Conservation (phyloP, 192 early-diverging fungal genomes). For the Phycomyces nitens region DNA sequence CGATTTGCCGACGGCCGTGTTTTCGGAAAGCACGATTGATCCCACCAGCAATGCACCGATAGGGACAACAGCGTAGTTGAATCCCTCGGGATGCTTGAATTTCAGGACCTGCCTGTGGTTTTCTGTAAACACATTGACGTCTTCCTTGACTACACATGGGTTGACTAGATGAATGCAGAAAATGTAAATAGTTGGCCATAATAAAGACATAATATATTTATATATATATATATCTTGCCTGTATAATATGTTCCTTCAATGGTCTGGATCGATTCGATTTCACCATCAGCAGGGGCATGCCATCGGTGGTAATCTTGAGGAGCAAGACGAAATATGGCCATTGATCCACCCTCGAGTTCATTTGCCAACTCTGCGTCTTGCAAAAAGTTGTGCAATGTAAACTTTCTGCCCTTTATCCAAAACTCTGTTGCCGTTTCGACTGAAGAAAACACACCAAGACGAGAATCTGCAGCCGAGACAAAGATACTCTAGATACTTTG, state of each 20-base stretch:
- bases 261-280: constrained; percentile 36
- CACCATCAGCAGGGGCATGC: constrained; percentile 60
- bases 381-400: constrained; percentile 55
- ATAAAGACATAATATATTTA: neutral
- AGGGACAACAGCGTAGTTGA: constrained; percentile 52
- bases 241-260: constrained; percentile 68
- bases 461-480: constrained; percentile 47
- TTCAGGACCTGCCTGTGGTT: constrained; percentile 58
- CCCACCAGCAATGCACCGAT: constrained; percentile 75
- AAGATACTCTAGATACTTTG: neutral
- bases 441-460: constrained; percentile 52
- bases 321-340: constrained; percentile 71
- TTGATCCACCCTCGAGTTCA: constrained; percentile 51
- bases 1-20: constrained; percentile 36
- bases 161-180: constrained; percentile 41
- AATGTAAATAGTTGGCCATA: too few relatives aligned
- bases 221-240: constrained; percentile 7
- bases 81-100: constrained; percentile 46
- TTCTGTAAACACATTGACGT: constrained; percentile 69
- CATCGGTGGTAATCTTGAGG: constrained; percentile 82
- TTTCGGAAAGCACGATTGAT: constrained; percentile 53
- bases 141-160: constrained; percentile 64
- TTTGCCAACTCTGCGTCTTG: constrained; percentile 43
- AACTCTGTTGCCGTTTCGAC: constrained; percentile 50
- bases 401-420: constrained; percentile 73